Percentiles rank a stretch among this genome's conserved stretches.
Evolutionary conservation across 768 basidiomycete genomes (phyloP).

Genomic region (Tulasnella sp.): DNA sequence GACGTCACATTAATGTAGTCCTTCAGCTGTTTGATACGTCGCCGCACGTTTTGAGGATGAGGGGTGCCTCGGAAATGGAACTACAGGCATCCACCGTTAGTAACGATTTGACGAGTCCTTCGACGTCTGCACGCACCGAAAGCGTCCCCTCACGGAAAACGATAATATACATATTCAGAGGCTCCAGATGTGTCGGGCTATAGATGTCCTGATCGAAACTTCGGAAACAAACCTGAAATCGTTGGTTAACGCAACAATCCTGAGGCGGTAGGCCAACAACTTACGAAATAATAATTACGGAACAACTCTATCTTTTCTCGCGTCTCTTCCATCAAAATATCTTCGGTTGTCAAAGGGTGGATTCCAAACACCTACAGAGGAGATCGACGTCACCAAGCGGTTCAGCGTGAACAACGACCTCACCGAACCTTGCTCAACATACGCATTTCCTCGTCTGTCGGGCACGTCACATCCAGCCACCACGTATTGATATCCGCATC

Average conservation of each 20-base stretch:
- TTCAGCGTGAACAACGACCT: neutral
- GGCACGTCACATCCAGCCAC: constrained; percentile 92
- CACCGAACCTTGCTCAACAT: constrained; percentile 64
- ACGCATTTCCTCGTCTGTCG: constrained; percentile 98
- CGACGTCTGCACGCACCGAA: constrained; percentile 45
- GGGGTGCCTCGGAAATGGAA: constrained; percentile 97
- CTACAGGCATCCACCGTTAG: constrained; percentile 28
- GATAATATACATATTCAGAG: constrained; percentile 98
- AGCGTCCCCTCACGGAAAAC: constrained; percentile 95
- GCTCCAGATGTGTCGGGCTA: constrained; percentile 92
- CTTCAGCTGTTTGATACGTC: constrained; percentile 96
- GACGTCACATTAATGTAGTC: constrained; percentile 98
- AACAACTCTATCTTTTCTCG: constrained; percentile 99
- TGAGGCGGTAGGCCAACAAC: neutral
- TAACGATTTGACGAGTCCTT: neutral
- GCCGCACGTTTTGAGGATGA: constrained; percentile 93
- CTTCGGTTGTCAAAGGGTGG: constrained; percentile 96
- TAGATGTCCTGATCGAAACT: constrained; percentile 98
- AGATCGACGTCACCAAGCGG: neutral
- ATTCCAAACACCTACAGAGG: constrained; percentile 73
- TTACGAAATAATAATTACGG: constrained; percentile 86
- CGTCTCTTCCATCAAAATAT: constrained; percentile 98
- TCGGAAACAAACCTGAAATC: constrained; percentile 64
- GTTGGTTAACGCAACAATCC: neutral
- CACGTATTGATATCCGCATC: constrained; percentile 68